Evolutionary conservation across 139 green algal genomes (phyloP).

Genomic region (Bryopsis sp.): DNA sequence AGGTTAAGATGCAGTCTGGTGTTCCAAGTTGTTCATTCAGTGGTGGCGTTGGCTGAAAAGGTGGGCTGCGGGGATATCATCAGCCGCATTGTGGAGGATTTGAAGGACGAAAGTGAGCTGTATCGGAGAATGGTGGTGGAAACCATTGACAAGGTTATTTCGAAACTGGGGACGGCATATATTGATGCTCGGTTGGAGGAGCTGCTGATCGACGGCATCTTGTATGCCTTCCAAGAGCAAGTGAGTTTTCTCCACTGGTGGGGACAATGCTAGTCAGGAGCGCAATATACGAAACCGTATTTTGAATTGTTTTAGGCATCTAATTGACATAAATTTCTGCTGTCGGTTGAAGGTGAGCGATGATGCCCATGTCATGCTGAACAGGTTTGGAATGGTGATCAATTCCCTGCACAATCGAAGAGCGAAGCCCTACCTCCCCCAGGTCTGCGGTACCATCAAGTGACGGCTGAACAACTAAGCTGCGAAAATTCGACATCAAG

Average conservation of each 20-base stretch:
- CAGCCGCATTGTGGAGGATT: slow-evolving; percentile 88
- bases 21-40: slow-evolving; percentile 89
- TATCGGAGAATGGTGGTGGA: slow-evolving; percentile 98
- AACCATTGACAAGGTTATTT: slow-evolving; percentile 89
- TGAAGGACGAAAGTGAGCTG: slow-evolving; percentile 98
- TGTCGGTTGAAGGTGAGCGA: too few relatives aligned
- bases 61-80: slow-evolving; percentile 84
- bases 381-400: slow-evolving; percentile 94
- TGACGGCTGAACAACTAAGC: slow-evolving; percentile 99
- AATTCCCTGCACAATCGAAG: slow-evolving; percentile 82
- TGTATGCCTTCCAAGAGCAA: slow-evolving; percentile 99
- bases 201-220: slow-evolving; percentile 93
- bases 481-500: slow-evolving; percentile 92
- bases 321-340: background rate
- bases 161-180: slow-evolving; percentile 76
- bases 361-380: slow-evolving; percentile 87
- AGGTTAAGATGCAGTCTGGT: too few relatives aligned
- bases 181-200: slow-evolving; percentile 94
- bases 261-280: background rate
- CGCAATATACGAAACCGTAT: background rate
- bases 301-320: background rate
- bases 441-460: slow-evolving; percentile 99
- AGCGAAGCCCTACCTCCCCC: slow-evolving; percentile 92
- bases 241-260: slow-evolving; percentile 23
- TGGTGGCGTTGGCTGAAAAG: slow-evolving; percentile 74